phyloP scores from a whole-genome alignment of 306 rosid species.

The Betula pendula region DNA sequence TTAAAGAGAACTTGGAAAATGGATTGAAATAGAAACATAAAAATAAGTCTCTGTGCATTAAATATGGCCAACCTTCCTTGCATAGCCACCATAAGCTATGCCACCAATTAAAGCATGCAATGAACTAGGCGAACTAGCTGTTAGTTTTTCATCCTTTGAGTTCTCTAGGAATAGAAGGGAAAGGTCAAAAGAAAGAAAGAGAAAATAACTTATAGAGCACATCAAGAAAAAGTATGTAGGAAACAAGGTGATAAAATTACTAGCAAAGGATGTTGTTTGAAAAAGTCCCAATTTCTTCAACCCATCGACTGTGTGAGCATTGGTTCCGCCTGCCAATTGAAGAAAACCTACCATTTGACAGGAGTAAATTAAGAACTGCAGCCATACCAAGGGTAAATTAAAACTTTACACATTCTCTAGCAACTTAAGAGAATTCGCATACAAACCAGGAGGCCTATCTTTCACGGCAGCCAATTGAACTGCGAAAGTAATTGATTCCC shows the following conservation, averaged over 20 bases:
- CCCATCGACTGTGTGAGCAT: conserved; percentile 80
- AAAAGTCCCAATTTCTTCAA: conserved; percentile 69
- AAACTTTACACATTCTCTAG: conserved; percentile 11
- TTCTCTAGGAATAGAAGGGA: conserved; percentile 29
- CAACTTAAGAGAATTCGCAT: not conserved
- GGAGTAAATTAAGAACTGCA: conserved; percentile 7
- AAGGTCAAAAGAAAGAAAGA: not conserved
- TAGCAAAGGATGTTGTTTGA: conserved; percentile 33
- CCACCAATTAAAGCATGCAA: conserved; percentile 58
- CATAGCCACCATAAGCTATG: conserved; percentile 91
- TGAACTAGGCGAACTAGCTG: conserved; percentile 29
- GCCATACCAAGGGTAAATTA: conserved; percentile 8
- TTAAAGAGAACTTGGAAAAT: conserved; percentile 10
- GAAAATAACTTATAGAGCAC: conserved; percentile 5
- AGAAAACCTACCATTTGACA: conserved; percentile 63
- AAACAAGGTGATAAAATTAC: conserved; percentile 31
- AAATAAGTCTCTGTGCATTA: not conserved
- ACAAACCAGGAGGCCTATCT: conserved; percentile 75
- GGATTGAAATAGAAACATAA: not conserved
- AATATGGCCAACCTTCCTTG: conserved; percentile 65
- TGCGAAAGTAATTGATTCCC: conserved; percentile 79
- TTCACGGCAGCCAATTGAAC: conserved; percentile 53
- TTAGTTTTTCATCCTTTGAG: conserved; percentile 31
- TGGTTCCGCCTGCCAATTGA: conserved; percentile 96
- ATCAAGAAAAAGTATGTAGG: not conserved